A percentile compares a stretch with the other conserved stretches of the same genome.
These are phyloP conservation scores for Nemania sp. DNA, from an alignment of 2,329 filamentous ascomycete genomes.

Conservation along the genomic window DNA sequence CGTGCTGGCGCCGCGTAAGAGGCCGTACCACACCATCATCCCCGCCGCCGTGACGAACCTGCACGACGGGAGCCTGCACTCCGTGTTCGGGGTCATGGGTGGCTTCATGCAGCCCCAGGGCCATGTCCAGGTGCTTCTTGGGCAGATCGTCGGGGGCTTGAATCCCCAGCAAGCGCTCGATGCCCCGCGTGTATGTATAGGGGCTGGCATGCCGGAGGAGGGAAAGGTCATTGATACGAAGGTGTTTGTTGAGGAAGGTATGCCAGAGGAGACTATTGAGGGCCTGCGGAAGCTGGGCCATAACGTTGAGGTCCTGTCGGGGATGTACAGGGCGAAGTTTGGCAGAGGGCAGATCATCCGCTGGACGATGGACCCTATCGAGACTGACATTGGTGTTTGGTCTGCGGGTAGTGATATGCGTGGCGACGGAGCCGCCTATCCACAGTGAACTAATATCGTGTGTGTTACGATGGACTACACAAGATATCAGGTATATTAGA, in stretches of 20 bases:
- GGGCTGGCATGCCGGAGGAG: conserved; percentile 74
- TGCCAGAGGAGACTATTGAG: conserved; percentile 74
- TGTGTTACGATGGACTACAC: too few species aligned
- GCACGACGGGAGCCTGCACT: conserved; percentile 79
- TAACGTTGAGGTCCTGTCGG: conserved; percentile 75
- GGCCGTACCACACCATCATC: conserved; percentile 98
- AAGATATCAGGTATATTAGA: too few species aligned
- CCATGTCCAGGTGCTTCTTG: conserved; percentile 91
- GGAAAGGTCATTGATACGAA: conserved; percentile 62
- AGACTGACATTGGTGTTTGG: conserved; percentile 76
- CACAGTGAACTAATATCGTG: conserved; percentile 51
- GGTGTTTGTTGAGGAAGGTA: conserved; percentile 87
- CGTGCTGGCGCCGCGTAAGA: conserved; percentile 80
- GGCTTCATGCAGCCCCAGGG: conserved; percentile 99
- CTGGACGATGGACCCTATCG: conserved; percentile 75
- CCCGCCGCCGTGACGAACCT: conserved; percentile 88
- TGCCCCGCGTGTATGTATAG: conserved; percentile 90
- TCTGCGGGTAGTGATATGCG: conserved; percentile 90
- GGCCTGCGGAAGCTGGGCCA: conserved; percentile 79
- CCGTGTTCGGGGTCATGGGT: conserved; percentile 95
- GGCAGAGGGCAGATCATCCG: conserved; percentile 89
- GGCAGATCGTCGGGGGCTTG: conserved; percentile 84
- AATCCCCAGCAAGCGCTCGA: conserved; percentile 91
- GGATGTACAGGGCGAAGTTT: conserved; percentile 76
- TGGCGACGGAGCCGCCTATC: conserved; percentile 80